These are phyloP conservation scores for Straminergon stramineum DNA, from an alignment of 225 moss, liverwort and hornwort genomes.

Conservation along the genomic window DNA sequence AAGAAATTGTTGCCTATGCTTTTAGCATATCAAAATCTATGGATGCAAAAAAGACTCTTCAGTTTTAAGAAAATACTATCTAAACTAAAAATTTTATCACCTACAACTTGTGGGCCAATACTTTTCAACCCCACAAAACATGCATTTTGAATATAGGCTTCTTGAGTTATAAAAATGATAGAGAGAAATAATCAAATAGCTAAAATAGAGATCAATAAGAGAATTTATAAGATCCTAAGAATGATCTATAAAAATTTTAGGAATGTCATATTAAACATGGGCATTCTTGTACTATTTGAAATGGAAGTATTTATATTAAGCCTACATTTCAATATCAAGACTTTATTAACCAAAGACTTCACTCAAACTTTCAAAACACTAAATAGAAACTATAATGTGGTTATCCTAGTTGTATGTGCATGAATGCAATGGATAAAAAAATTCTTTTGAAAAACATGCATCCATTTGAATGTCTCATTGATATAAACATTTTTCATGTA, in stretches of 20 bases:
- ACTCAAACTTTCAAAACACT: neutral
- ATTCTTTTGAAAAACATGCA: fast-evolving
- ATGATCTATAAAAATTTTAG: neutral
- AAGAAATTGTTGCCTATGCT: no score
- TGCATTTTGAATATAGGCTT: neutral
- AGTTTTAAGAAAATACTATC: no score
- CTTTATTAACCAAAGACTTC: neutral
- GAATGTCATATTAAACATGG: neutral
- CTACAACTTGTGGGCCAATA: neutral
- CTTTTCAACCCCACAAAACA: neutral
- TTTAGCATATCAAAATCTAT: neutral
- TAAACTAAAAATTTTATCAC: neutral
- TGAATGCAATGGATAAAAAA: neutral
- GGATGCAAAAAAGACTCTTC: fast-evolving
- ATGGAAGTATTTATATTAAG: neutral
- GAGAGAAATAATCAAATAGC: neutral
- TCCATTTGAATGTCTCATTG: neutral
- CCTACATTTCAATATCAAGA: neutral
- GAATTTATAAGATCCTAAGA: neutral
- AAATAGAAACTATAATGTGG: neutral
- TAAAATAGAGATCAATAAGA: neutral
- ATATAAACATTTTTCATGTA: neutral
- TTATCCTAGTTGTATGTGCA: neutral
- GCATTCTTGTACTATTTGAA: neutral
- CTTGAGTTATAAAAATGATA: neutral